Base-by-base conservation (phyloP, 805 yeast species). In the Ogataea zsoltii region DNA sequence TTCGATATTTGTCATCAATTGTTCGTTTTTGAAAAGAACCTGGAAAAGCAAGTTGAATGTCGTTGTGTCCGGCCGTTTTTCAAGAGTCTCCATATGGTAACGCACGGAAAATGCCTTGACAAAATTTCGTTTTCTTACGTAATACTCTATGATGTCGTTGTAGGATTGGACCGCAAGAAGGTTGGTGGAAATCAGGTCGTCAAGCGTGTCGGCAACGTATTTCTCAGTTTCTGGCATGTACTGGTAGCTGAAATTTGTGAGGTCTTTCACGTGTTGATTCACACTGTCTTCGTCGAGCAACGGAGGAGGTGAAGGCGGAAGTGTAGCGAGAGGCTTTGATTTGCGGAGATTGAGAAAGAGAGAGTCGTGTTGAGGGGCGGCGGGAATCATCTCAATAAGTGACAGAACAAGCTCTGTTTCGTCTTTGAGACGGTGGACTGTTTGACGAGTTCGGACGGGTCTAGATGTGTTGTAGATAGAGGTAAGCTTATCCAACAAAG, bases 11-110 rank as follows among this genome's bases (percentile, higher is more conserved):
- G 46, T 41, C 3, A 32, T 21, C 3, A 44, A 30, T 13, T 15
- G n/a, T 7, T 32, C 33, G n/a, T 38, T 28, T 30, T 36, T 32
- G 31, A 52, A 41, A 9, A 45, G 18, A 2, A 46, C 18, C 17
- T 49, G 42, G 4, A 54, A 35, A 7, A 51, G 14, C 19, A 54
- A 19, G 37, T 51, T 54, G 29, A 33, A 49, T 5, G 51, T 47
- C 31, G 39, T 34, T 16, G 42, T 35, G 33, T 41, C 33, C 9
- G 51, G 47, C 1, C 23, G 10, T 9, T 32, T 19, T 11, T 29
- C 25, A 26, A 15, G 26, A 9, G 29, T 11, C 2, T 41, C 35
- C 51, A 46, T 46, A 13, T 48, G 41, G 10, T 38, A 42, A 17
- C 42, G 31, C 30, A 50, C 23, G 25, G 41, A 14, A 26, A 18